phyloP scores from a whole-genome alignment of 106 monocot genomes.

The Dendrobium officinale region DNA sequence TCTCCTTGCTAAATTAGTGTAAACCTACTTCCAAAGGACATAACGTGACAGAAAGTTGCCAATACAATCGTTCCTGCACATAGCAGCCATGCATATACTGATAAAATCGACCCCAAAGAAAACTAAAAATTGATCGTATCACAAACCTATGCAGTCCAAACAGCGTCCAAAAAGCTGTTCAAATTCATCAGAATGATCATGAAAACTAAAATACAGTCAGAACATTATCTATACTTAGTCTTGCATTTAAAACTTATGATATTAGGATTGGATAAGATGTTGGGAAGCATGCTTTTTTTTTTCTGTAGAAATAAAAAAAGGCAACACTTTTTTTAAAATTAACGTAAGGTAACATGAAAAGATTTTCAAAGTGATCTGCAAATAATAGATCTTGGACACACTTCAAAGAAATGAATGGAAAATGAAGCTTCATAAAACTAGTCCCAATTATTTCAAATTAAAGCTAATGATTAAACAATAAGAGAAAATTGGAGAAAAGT shows the following conservation, averaged over 20 bases:
- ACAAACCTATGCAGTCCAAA: neutral
- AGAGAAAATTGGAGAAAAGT: neutral
- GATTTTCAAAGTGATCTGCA: neutral
- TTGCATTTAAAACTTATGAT: no score
- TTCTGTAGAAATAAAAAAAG: no score
- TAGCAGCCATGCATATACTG: neutral
- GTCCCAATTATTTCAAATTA: neutral
- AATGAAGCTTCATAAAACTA: neutral
- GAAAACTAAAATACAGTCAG: no score
- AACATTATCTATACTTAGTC: no score
- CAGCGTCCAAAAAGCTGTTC: neutral
- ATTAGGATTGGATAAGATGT: no score
- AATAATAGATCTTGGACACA: neutral
- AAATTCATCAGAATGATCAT: no score
- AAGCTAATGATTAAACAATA: neutral
- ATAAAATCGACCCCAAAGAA: neutral
- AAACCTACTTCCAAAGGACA: no score
- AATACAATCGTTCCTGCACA: neutral
- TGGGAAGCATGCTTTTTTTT: no score
- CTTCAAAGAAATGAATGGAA: neutral
- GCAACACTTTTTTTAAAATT: neutral
- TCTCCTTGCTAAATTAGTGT: no score
- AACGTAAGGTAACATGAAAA: neutral
- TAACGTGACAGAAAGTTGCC: neutral
- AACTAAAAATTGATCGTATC: neutral